Percentiles rank a stretch among this genome's conserved stretches.
Evolutionary conservation across 2,329 filamentous ascomycete species (phyloP).

Genomic region (Sporothrix dimorphospora): DNA sequence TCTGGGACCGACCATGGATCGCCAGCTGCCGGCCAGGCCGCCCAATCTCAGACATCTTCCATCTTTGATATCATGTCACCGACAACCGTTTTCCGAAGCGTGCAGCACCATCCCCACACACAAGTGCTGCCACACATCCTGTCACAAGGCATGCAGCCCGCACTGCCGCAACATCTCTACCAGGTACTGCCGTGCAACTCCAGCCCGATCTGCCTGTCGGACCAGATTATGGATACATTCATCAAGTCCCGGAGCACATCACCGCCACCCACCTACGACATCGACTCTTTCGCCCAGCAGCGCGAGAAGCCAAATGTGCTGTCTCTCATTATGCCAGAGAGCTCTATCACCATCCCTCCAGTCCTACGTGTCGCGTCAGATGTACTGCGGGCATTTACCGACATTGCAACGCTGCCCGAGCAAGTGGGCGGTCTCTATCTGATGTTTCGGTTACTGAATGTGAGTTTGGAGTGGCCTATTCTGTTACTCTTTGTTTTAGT

Average conservation of each 20-base stretch:
- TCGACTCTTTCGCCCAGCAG: background rate
- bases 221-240: slow-evolving; percentile 15
- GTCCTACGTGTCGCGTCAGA: background rate
- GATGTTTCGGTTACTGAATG: slow-evolving; percentile 11
- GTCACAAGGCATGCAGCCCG: background rate
- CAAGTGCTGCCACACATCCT: background rate
- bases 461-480: background rate
- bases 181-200: slow-evolving; percentile 17
- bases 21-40: background rate
- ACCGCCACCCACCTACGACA: background rate
- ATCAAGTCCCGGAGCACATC: background rate
- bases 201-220: background rate
- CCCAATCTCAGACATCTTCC: background rate
- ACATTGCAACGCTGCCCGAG: slow-evolving; percentile 7
- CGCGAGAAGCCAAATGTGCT: background rate
- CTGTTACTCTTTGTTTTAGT: too few species aligned
- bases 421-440: background rate
- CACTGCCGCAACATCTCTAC: slow-evolving; percentile 10
- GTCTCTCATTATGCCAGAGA: slow-evolving; percentile 18
- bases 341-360: background rate
- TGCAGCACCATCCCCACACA: background rate
- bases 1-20: background rate
- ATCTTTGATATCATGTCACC: slow-evolving; percentile 11
- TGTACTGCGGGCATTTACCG: slow-evolving; percentile 1
- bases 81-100: background rate